Conservation (phyloP, 1,139 yeast genomes). For the Lodderomyces pseudojiufengensis region DNA sequence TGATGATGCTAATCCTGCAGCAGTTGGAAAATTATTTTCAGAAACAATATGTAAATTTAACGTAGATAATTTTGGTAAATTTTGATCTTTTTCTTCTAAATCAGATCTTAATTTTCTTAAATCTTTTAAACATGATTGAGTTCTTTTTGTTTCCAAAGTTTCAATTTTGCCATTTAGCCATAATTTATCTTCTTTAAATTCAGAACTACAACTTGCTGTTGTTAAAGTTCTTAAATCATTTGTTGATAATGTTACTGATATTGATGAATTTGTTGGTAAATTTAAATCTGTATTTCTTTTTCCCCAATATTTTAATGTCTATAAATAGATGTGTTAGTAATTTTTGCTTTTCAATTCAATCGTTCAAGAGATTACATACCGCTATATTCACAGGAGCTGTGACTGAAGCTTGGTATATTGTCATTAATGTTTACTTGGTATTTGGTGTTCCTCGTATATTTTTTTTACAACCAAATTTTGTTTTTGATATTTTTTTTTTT, state of each 20-base stretch:
- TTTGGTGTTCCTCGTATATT: constrained; percentile 18
- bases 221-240: constrained; percentile 88
- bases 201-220: constrained; percentile 68
- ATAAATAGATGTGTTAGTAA: constrained; percentile 20
- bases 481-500: no score
- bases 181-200: constrained; percentile 60
- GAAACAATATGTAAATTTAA: constrained; percentile 79
- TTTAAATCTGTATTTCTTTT: constrained; percentile 85
- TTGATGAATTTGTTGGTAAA: constrained; percentile 92
- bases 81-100: constrained; percentile 47
- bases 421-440: constrained; percentile 48
- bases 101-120: constrained; percentile 62
- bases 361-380: no score
- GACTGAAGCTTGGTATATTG: constrained; percentile 66
- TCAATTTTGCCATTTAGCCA: constrained; percentile 82
- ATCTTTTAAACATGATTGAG: constrained; percentile 76
- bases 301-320: constrained; percentile 98
- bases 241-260: constrained; percentile 90
- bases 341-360: no score
- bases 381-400: constrained; percentile 99
- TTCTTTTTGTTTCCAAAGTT: constrained; percentile 61
- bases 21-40: constrained; percentile 97
- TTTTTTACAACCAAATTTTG: no score
- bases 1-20: constrained; percentile 96
- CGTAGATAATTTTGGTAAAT: constrained; percentile 58